Evolutionary conservation across 2,329 filamentous ascomycete species (phyloP).

Genomic region (Paraphoma chrysanthemicola): DNA sequence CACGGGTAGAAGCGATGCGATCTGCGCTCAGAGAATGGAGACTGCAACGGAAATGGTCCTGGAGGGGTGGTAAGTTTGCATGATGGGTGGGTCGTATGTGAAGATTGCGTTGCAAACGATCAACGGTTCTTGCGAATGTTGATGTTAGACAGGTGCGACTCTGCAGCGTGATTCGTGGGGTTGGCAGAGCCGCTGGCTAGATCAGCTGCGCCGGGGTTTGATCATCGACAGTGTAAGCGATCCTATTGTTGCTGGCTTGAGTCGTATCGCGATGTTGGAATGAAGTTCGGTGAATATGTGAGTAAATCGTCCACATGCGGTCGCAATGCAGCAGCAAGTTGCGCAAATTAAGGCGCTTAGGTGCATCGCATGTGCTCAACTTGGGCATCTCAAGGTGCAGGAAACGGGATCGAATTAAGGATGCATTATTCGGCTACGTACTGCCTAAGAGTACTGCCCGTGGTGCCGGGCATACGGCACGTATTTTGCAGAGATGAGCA

Average conservation of each 20-base stretch:
- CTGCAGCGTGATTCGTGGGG: background rate
- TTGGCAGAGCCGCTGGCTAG: background rate
- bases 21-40: background rate
- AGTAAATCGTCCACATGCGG: slow-evolving; percentile 4
- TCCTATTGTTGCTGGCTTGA: background rate
- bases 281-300: background rate
- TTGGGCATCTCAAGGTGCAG: background rate
- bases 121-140: background rate
- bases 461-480: background rate
- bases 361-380: background rate
- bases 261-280: background rate
- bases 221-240: background rate
- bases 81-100: background rate
- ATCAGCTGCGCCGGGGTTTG: background rate
- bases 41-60: background rate
- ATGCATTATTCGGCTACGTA: background rate
- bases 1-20: background rate
- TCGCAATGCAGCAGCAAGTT: background rate
- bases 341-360: slow-evolving; percentile 5
- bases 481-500: slow-evolving; percentile 5
- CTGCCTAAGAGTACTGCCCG: background rate
- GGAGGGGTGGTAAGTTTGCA: background rate
- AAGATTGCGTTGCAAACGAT: background rate
- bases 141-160: background rate
- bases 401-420: background rate